Base-by-base conservation (phyloP, 768 basidiomycete genomes). In the Suillus ampliporus region DNA sequence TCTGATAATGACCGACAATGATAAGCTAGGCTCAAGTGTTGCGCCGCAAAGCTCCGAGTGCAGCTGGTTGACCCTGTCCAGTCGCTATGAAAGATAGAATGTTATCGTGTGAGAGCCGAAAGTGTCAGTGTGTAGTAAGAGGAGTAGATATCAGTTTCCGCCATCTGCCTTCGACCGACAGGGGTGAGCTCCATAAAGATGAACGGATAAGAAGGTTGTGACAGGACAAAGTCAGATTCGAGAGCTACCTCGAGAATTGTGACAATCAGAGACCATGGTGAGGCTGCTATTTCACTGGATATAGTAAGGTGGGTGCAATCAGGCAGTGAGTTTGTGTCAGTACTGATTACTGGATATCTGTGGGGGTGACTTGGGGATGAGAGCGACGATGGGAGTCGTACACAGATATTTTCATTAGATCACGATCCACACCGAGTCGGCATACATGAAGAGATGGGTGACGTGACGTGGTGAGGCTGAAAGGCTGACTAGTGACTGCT, bases 41-140 rank as follows among this genome's bases (percentile, higher is more conserved):
- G 37, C 37, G 17, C n/a, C 40, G 38, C 3, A 70, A 48, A 15
- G 38, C 53, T 3, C 58, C 31, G 0, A 58, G 14, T 1, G 69
- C 65, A 1, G 9, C 34, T 51, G 67, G 63, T 4, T 10, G 21
- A 13, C 60, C 57, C 26, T 57, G 53, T 13, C 63, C 65, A 9
- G 64, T 37, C 21, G 47, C 7, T 8, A 62, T 14, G 7, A 60
- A 44, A 7, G 23, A 46, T 40, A 63, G 47, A 3, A 8, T 34
- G 26, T 5, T 1, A 57, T 21, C 4, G 3, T 5, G 2, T 26
- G 10, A 72, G 54, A 43, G 64, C 61, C 6, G 64, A n/a, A 19
- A 74, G 57, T 1, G 67, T 70, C 31, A 67, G 65, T 2, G 65
- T 69, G 40, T 71, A 74, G 13, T 69, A 74, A 6, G 69, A 70